These are phyloP conservation scores for Rhynchosporium graminicola DNA, from an alignment of 2,329 filamentous ascomycete genomes.

Conservation along the genomic window DNA sequence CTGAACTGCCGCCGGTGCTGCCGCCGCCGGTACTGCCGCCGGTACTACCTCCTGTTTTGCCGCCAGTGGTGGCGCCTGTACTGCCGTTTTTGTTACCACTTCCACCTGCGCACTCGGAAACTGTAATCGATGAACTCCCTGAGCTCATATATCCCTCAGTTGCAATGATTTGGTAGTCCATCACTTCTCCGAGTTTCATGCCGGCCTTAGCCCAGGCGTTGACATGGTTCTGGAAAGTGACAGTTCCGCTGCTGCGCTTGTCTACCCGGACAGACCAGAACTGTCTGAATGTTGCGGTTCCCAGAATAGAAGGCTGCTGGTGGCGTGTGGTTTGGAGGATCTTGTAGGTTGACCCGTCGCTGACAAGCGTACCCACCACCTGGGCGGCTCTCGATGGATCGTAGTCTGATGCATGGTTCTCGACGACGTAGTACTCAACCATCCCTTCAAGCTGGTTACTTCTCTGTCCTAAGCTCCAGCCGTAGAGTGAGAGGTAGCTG, in stretches of 20 bases:
- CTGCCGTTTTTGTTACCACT: not conserved
- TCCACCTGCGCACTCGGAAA: not conserved
- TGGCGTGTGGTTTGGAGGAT: conserved; percentile 42
- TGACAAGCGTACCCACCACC: conserved; percentile 50
- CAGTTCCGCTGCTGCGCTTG: conserved; percentile 52
- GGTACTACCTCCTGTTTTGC: too few relatives aligned
- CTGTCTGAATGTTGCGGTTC: conserved; percentile 53
- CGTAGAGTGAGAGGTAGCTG: conserved; percentile 57
- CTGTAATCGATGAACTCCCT: conserved; percentile 10
- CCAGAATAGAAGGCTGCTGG: conserved; percentile 48
- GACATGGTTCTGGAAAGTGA: conserved; percentile 53
- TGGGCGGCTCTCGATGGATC: conserved; percentile 49
- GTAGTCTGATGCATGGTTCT: conserved; percentile 46
- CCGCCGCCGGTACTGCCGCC: too few relatives aligned
- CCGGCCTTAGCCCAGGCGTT: conserved; percentile 52
- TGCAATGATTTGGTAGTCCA: conserved; percentile 21
- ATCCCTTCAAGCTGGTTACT: conserved; percentile 13
- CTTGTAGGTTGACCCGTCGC: conserved; percentile 55
- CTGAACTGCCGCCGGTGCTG: too few relatives aligned
- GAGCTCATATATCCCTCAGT: conserved; percentile 13
- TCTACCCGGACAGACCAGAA: conserved; percentile 53
- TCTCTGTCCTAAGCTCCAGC: conserved; percentile 45
- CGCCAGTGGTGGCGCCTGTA: conserved; percentile 3
- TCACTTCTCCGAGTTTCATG: conserved; percentile 47
- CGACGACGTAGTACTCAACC: conserved; percentile 53